A percentile compares a stretch with the other conserved stretches of the same genome.
phyloP scores from a whole-genome alignment of 2,329 filamentous ascomycete species.

The Exophiala xenobiotica region DNA sequence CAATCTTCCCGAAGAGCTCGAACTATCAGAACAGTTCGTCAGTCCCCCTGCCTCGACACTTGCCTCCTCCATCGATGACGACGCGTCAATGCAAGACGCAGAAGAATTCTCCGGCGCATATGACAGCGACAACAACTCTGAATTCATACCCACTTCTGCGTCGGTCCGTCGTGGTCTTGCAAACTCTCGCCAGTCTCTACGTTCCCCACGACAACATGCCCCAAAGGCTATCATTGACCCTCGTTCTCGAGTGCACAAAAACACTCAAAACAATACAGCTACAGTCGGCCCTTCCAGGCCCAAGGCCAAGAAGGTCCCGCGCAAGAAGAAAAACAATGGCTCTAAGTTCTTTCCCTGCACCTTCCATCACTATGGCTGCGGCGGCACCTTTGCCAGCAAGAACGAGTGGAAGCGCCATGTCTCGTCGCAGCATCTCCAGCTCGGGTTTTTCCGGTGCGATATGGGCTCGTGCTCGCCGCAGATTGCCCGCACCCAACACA shows the following conservation, averaged over 20 bases:
- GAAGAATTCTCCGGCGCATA: constrained; percentile 7
- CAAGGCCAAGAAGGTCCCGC: constrained; percentile 18
- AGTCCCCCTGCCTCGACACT: constrained; percentile 20
- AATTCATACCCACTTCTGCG: constrained; percentile 12
- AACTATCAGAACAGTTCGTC: constrained; percentile 17
- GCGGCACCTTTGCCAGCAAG: constrained; percentile 70
- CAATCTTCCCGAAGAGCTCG: constrained; percentile 24
- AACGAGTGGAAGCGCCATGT: constrained; percentile 97
- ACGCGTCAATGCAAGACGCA: constrained; percentile 10
- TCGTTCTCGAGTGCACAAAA: constrained; percentile 17
- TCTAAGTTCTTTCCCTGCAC: constrained; percentile 67
- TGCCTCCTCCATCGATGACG: constrained; percentile 12
- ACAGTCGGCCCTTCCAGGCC: neutral
- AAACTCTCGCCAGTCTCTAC: constrained; percentile 5
- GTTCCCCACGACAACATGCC: constrained; percentile 7
- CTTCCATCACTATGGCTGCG: constrained; percentile 75
- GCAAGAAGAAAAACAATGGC: constrained; percentile 2
- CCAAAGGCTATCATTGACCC: constrained; percentile 6
- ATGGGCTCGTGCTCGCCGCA: constrained; percentile 56
- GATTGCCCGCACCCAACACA: constrained; percentile 21
- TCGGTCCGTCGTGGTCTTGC: neutral
- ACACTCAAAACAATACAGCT: neutral
- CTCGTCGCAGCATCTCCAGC: constrained; percentile 72
- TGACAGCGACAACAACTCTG: constrained; percentile 21
- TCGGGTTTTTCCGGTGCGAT: constrained; percentile 74